Evolutionary conservation across 768 basidiomycete species (phyloP).

Genomic region (Macrolepiota albuminosa): DNA sequence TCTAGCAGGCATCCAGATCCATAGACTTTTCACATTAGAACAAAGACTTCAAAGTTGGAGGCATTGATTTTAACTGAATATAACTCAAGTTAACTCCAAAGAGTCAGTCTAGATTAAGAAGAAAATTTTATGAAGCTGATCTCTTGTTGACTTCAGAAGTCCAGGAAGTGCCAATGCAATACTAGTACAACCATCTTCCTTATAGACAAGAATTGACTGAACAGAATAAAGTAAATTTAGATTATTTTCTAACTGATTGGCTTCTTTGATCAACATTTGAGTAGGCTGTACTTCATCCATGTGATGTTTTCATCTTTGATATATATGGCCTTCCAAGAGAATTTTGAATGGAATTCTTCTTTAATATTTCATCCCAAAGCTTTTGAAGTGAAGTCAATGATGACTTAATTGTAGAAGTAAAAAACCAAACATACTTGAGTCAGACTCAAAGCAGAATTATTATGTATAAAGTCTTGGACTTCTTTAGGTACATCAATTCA

Average conservation of each 20-base stretch:
- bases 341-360: neutral
- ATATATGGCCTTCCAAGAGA: slow-evolving; percentile 16
- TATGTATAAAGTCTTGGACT: neutral
- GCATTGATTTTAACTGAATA: slow-evolving; percentile 28
- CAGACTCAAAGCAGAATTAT: no score
- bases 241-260: neutral
- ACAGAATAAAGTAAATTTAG: slow-evolving; percentile 1
- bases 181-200: slow-evolving; percentile 14
- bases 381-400: no score
- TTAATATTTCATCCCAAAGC: slow-evolving; percentile 18
- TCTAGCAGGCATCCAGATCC: no score
- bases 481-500: neutral
- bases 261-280: slow-evolving; percentile 16
- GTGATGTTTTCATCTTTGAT: slow-evolving; percentile 17
- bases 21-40: slow-evolving; percentile 25
- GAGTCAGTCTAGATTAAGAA: no score
- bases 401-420: no score
- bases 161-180: slow-evolving; percentile 24
- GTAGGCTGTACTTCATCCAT: slow-evolving; percentile 16
- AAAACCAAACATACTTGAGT: no score
- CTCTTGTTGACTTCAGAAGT: slow-evolving; percentile 17
- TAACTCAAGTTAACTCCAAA: no score
- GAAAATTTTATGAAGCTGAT: slow-evolving; percentile 17
- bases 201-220: slow-evolving; percentile 1
- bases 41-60: slow-evolving; percentile 26